A percentile compares a stretch with the other conserved stretches of the same genome.
phyloP scores from a whole-genome alignment of 148 eudicot species.

The Vaccinium corymbosum region DNA sequence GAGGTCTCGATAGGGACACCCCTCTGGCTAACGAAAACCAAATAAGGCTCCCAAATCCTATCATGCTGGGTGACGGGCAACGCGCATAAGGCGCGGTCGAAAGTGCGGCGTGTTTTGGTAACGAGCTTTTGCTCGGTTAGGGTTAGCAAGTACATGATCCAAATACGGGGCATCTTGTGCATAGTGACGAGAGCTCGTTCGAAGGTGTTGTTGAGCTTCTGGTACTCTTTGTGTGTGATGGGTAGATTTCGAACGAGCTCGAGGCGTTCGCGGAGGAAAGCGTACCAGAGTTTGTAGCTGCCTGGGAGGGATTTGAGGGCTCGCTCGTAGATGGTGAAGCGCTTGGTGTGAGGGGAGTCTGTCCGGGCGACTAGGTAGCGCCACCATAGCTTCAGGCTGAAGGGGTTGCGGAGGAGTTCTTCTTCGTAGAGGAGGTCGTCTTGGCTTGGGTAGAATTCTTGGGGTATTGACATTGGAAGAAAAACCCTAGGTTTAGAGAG shows the following conservation, averaged over 20 bases:
- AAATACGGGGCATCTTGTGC: conserved; percentile 96
- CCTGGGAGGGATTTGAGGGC: conserved; percentile 84
- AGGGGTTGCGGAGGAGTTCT: conserved; percentile 55
- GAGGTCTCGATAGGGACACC: conserved; percentile 93
- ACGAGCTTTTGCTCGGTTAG: conserved; percentile 61
- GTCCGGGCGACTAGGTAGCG: conserved; percentile 56
- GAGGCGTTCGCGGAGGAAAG: conserved; percentile 84
- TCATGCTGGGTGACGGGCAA: conserved; percentile 95
- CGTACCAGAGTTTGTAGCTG: conserved; percentile 90
- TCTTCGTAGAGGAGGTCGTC: conserved; percentile 5
- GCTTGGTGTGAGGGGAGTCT: background rate
- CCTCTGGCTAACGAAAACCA: conserved; percentile 69
- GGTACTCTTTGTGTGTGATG: conserved; percentile 49
- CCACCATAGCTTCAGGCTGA: conserved; percentile 87
- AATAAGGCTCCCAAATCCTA: conserved; percentile 72
- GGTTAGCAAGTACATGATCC: conserved; percentile 75
- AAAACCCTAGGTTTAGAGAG: background rate
- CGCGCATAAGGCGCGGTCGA: conserved; percentile 82
- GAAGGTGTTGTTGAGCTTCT: conserved; percentile 77
- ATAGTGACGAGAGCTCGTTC: conserved; percentile 82
- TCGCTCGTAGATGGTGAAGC: conserved; percentile 55
- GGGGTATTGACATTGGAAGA: background rate
- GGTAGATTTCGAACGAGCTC: conserved; percentile 64
- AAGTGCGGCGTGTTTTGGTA: conserved; percentile 55
- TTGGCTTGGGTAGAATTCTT: conserved; percentile 1